Evolutionary conservation across 2,329 filamentous ascomycete genomes (phyloP), one percentile per base, ranked within the genome.

Genomic region (Metarhizium robertsii): DNA sequence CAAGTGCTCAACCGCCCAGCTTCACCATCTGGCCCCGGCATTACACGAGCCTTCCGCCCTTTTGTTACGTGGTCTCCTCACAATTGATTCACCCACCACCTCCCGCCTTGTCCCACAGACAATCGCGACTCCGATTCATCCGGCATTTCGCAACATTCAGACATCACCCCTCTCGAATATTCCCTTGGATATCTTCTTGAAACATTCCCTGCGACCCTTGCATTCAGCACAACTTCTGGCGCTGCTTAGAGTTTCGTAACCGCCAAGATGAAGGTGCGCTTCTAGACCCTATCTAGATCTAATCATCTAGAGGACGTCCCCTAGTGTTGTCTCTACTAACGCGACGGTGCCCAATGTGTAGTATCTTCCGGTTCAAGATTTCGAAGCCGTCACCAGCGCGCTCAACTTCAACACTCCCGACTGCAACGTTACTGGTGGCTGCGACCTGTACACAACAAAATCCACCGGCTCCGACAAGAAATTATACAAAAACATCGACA

Each of bases 371-470:
- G 82, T 96, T 60, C 86, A 85, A 71, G 88, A 95, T 62, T 92
- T 97, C 68, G 92, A 97, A 71, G 85, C 88, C 71, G 88, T 97
- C 62, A 92, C 91, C 58, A 87, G 87, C 74, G 89, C 92, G 60
- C 84, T 99, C 68, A 97, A 96, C 69, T 97, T 97, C 77, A 90
- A 94, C 66, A 96, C 92, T 1, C 84, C 88, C 53, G 92, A 97
- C 69, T 92, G 90, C 68, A 89, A 92, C 63, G 88, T 99, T 58
- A 87, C 91, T 32, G 94, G 94, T 64, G 89, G 90, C 61, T 97
- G 92, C 78, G 94, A 99, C 71, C 80, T 97, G 18, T 99, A 96
- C 77, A 97, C 92, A 10, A 96, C 92, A 30, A 99, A 99, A 73
- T 92, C 94, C 34, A 91, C 92, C 55, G 91, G 92, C 49, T 86